Evolutionary conservation across 2,329 filamentous ascomycete genomes (phyloP).

Genomic region (Diaporthe vaccinii): DNA sequence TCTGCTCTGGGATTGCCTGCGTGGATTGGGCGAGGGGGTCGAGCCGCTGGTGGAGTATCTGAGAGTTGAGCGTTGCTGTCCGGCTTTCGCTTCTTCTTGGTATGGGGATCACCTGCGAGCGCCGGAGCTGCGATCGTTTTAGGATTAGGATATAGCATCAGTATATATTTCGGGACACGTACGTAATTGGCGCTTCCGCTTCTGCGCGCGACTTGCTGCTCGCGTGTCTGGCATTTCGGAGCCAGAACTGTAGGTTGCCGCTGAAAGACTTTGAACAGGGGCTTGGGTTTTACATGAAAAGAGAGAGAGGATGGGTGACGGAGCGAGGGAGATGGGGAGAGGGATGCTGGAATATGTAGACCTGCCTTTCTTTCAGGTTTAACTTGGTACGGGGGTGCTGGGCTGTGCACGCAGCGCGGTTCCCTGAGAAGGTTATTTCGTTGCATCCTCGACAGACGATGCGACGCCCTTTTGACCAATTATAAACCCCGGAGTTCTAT

Average conservation of each 20-base stretch:
- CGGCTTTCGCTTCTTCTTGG: background rate
- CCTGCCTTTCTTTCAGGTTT: too few species aligned
- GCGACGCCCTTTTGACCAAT: too few species aligned
- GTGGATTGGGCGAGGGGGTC: too few species aligned
- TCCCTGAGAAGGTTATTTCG: too few species aligned
- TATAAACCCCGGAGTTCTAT: too few species aligned
- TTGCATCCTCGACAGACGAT: too few species aligned
- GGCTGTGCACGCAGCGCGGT: too few species aligned
- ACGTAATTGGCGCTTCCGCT: background rate
- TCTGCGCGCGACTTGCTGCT: background rate
- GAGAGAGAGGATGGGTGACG: too few species aligned
- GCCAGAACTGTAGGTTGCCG: background rate
- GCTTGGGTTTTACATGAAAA: background rate
- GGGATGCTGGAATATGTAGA: too few species aligned
- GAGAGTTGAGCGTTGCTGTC: background rate
- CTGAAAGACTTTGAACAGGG: background rate
- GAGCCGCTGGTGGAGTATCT: too few species aligned
- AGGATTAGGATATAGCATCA: background rate
- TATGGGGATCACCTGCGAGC: background rate
- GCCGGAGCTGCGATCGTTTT: background rate
- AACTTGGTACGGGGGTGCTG: too few species aligned
- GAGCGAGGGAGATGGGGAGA: too few species aligned
- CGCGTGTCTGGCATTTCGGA: background rate
- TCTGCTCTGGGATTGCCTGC: background rate
- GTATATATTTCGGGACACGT: background rate